phyloP scores from a whole-genome alignment of 257 asterid genomes.

The Euphrasia confusa region DNA sequence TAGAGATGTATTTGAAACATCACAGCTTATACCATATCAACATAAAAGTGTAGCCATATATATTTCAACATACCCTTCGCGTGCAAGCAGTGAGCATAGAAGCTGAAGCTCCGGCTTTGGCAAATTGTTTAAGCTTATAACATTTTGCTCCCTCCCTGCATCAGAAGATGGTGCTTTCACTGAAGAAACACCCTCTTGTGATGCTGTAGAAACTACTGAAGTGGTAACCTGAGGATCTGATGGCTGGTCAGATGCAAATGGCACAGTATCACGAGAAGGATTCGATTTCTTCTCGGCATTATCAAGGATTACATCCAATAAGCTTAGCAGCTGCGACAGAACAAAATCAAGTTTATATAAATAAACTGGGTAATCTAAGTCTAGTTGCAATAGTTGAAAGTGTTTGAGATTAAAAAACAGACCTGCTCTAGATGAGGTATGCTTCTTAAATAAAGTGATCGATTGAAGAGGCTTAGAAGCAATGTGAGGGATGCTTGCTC shows the following conservation, averaged over 20 bases:
- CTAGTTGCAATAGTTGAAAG: conserved; percentile 14
- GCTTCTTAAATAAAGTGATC: conserved; percentile 82
- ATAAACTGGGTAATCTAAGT: conserved; percentile 2
- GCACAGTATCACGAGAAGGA: conserved; percentile 45
- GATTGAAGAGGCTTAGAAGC: conserved; percentile 79
- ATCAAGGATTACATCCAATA: conserved; percentile 79
- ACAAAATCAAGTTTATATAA: conserved; percentile 12
- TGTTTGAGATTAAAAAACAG: conserved; percentile 15
- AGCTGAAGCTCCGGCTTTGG: conserved; percentile 81
- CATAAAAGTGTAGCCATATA: neutral
- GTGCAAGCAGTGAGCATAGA: conserved; percentile 89
- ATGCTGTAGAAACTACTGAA: conserved; percentile 37
- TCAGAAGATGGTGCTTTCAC: conserved; percentile 46
- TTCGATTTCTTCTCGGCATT: conserved; percentile 67
- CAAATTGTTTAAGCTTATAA: conserved; percentile 42
- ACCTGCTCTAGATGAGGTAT: conserved; percentile 97
- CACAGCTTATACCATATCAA: conserved; percentile 13
- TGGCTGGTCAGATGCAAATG: conserved; percentile 58
- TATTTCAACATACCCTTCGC: conserved; percentile 71
- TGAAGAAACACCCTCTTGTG: conserved; percentile 40
- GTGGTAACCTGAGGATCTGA: conserved; percentile 43
- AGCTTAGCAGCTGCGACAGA: conserved; percentile 62
- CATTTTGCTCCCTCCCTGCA: conserved; percentile 37
- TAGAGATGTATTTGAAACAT: neutral
- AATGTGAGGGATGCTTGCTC: conserved; percentile 60